phyloP scores from a whole-genome alignment of 148 eudicot genomes.

The Oxyria digyna region DNA sequence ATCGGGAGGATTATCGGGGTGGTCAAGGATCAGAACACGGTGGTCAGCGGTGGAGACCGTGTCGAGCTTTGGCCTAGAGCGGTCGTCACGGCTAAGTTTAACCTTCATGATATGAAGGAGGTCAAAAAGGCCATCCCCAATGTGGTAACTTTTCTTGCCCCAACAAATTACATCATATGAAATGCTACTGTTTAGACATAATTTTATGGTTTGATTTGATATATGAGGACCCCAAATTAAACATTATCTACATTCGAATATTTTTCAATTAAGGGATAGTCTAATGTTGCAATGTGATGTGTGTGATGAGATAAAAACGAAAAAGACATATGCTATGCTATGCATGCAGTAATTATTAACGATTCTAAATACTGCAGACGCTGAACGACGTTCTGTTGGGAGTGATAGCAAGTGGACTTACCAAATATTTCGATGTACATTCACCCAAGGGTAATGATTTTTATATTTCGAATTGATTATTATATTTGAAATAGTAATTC shows the following conservation, averaged over 20 bases:
- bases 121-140: constrained; percentile 37
- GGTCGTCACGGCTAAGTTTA: constrained; percentile 48
- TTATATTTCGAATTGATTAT: no score
- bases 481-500: no score
- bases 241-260: no score
- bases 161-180: no score
- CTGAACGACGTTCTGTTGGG: constrained; percentile 72
- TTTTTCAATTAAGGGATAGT: no score
- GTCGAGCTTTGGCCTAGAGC: constrained; percentile 78
- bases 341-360: no score
- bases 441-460: constrained; percentile 31
- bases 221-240: no score
- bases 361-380: constrained; percentile 55
- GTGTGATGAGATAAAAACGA: no score
- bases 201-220: no score
- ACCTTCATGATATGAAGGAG: constrained; percentile 49
- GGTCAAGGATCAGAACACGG: constrained; percentile 40
- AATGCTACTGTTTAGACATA: no score
- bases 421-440: constrained; percentile 36
- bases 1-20: constrained; percentile 31
- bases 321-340: no score
- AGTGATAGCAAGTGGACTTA: constrained; percentile 47
- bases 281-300: no score
- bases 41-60: constrained; percentile 62
- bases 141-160: constrained; percentile 48